Evolutionary conservation across 805 yeast genomes (phyloP).

Genomic region (Cyberlindnera nakhonratchasimensis): DNA sequence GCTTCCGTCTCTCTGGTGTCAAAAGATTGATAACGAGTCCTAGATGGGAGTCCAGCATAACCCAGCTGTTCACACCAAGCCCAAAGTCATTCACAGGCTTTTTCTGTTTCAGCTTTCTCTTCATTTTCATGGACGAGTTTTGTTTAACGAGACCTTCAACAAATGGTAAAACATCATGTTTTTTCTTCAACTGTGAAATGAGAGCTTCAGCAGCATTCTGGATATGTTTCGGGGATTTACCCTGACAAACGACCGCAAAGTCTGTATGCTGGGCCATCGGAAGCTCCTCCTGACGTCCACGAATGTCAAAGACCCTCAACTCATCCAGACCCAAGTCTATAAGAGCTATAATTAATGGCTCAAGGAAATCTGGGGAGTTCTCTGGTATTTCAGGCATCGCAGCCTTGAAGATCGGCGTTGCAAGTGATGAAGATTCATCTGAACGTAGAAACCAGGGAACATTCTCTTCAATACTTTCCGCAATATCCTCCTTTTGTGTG

Average conservation of each 20-base stretch:
- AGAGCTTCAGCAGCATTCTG: constrained; percentile 65
- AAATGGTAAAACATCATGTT: constrained; percentile 41
- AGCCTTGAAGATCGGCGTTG: constrained; percentile 31
- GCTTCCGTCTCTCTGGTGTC: constrained; percentile 64
- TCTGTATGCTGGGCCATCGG: constrained; percentile 40
- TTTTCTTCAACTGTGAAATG: constrained; percentile 53
- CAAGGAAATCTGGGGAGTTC: constrained; percentile 51
- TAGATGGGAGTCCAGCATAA: constrained; percentile 64
- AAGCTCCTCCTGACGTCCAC: constrained; percentile 35
- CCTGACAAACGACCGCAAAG: constrained; percentile 65
- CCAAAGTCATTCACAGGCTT: constrained; percentile 57
- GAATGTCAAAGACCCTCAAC: constrained; percentile 60
- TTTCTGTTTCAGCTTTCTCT: constrained; percentile 47
- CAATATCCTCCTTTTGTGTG: too few species aligned
- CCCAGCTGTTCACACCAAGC: constrained; percentile 67
- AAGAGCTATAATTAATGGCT: constrained; percentile 42
- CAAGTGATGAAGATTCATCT: constrained; percentile 34
- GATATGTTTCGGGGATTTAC: constrained; percentile 73
- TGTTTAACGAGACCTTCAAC: constrained; percentile 72
- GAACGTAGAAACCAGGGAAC: constrained; percentile 64
- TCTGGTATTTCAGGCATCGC: constrained; percentile 58
- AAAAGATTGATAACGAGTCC: constrained; percentile 68
- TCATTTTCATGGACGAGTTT: constrained; percentile 48
- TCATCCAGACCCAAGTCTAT: constrained; percentile 63
- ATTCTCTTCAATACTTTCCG: too few species aligned